Percentiles rank a stretch among this genome's conserved stretches.
These are phyloP conservation scores for Helicostylum pulchrum DNA, from an alignment of 192 early-diverging fungal species.

Conservation along the genomic window DNA sequence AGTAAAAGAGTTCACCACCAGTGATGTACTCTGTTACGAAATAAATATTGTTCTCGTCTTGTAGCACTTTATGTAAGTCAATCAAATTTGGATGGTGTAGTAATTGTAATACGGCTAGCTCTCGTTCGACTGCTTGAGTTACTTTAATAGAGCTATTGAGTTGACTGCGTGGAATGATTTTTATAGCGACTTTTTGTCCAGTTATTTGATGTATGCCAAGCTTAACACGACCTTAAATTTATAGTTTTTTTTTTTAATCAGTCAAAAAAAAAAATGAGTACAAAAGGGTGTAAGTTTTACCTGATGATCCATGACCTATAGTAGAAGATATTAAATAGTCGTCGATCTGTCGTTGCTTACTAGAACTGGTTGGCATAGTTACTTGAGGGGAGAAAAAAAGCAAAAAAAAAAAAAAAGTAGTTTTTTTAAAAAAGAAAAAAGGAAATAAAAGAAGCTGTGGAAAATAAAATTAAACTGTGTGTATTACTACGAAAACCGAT, in stretches of 20 bases:
- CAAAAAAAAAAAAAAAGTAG: background rate
- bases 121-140: slow-evolving; percentile 18
- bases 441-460: background rate
- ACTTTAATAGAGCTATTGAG: slow-evolving; percentile 8
- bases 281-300: background rate
- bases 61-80: slow-evolving; percentile 21
- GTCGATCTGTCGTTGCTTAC: background rate
- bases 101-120: slow-evolving; percentile 28
- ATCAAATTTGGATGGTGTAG: slow-evolving; percentile 27
- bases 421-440: background rate
- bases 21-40: slow-evolving; percentile 28
- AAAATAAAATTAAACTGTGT: background rate
- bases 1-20: slow-evolving; percentile 22
- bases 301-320: slow-evolving; percentile 8
- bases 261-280: no score
- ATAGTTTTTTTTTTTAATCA: no score
- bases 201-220: slow-evolving; percentile 24
- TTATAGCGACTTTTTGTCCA: slow-evolving; percentile 33
- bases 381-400: background rate
- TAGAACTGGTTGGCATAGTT: background rate
- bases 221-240: slow-evolving; percentile 25
- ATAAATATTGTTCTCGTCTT: slow-evolving; percentile 28
- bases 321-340: slow-evolving; percentile 6
- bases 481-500: background rate
- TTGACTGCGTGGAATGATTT: slow-evolving; percentile 23